Base-by-base conservation (phyloP, 768 basidiomycete species). In the Mycena crocata region DNA sequence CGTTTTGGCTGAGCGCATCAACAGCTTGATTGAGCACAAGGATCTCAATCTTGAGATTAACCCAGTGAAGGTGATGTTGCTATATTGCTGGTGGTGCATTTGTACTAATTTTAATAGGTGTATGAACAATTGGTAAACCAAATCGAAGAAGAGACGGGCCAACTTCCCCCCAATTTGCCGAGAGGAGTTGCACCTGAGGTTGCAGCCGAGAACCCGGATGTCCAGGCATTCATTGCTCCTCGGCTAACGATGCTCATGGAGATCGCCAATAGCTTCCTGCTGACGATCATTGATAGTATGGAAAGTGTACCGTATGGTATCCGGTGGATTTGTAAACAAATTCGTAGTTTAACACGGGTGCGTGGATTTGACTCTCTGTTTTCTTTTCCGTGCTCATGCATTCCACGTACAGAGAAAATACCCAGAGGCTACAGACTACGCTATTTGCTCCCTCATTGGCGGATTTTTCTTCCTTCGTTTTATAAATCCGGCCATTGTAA, bases 381-480 rank as follows among this genome's bases (percentile, higher is more conserved):
- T n/a, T n/a, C 23, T 52, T 61, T 19, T 21, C 26, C 35, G 21
- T n/a, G 37, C 48, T 31, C 45, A 5, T 64, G 63, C 54, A 60
- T 62, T 58, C 24, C 12, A 57, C 59, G 45, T 58, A n/a, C 76
- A 99, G 98, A 88, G 98, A 58, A 99, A 99, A 85, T 99, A 99
- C 79, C 98, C 98, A 1, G 98, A 99, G 62, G 98, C 97, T 32
- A 97, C 94, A 31, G 98, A 99, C 82, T 96, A 96, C 72, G 96
- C 97, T 51, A 97, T 99, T 62, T 99, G 97, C 77, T 98, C 96
- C 9, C 88, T 99, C 57, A 99, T 99, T 68, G 98, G 98, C 52
- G 98, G 98, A 13, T 99, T 99, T 84, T 99, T 99, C 88, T 99
- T 99, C 87, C 90, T 99, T 67, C 93, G 98, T 23, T 99, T 99